phyloP scores from a whole-genome alignment of 257 asterid genomes.

The Eustoma russellianum region DNA sequence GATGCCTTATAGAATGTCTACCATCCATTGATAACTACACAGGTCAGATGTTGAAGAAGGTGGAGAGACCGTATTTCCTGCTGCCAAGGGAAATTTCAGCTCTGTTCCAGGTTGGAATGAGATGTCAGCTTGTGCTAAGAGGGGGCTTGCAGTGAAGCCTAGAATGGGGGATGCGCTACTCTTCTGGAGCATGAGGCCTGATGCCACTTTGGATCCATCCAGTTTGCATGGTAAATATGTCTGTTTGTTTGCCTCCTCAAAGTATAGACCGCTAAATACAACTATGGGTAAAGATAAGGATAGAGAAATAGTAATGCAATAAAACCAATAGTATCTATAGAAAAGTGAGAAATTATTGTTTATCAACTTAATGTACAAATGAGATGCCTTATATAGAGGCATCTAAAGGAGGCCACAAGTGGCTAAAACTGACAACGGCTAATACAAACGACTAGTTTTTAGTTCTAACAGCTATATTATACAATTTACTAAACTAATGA shows the following conservation, averaged over 20 bases:
- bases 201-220: constrained; percentile 65
- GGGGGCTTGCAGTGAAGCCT: constrained; percentile 72
- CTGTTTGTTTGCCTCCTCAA: neutral
- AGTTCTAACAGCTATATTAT: too few relatives aligned
- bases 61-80: constrained; percentile 88
- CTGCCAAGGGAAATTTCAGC: constrained; percentile 64
- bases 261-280: too few relatives aligned
- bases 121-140: constrained; percentile 65
- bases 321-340: too few relatives aligned
- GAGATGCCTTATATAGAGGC: too few relatives aligned
- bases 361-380: too few relatives aligned
- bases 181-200: constrained; percentile 94
- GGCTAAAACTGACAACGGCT: too few relatives aligned
- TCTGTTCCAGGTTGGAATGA: constrained; percentile 48
- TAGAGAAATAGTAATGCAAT: too few relatives aligned
- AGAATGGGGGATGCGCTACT: constrained; percentile 74
- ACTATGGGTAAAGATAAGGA: too few relatives aligned
- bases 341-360: too few relatives aligned
- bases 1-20: neutral
- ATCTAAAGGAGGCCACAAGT: too few relatives aligned
- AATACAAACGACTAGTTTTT: too few relatives aligned
- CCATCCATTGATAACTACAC: constrained; percentile 16
- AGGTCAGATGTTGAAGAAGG: constrained; percentile 99
- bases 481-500: too few relatives aligned
- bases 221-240: constrained; percentile 76